phyloP scores from a whole-genome alignment of 1,139 yeast species.

The Taphrina flavorubra region DNA sequence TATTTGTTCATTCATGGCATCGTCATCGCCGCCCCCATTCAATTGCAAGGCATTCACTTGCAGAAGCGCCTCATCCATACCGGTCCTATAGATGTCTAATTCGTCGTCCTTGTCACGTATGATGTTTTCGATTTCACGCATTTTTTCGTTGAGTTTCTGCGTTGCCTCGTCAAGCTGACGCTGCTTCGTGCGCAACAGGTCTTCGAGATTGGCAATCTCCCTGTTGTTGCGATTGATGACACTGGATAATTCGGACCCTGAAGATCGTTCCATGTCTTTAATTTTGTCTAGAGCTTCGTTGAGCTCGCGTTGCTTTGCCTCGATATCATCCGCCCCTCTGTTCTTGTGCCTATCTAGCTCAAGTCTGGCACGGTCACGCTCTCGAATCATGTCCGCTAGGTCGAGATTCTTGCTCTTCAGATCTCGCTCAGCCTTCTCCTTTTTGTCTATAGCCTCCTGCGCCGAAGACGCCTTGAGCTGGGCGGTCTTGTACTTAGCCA shows the following conservation, averaged over 20 bases:
- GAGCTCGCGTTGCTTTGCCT: constrained; percentile 68
- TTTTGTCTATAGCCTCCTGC: constrained; percentile 84
- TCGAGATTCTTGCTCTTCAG: constrained; percentile 84
- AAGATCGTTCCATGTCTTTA: constrained; percentile 68
- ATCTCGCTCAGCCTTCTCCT: constrained; percentile 83
- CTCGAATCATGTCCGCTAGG: constrained; percentile 85
- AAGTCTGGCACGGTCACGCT: constrained; percentile 84
- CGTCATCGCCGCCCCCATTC: constrained; percentile 59
- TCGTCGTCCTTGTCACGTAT: constrained; percentile 77
- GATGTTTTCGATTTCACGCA: constrained; percentile 56
- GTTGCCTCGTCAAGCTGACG: constrained; percentile 50
- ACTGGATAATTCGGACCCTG: constrained; percentile 68
- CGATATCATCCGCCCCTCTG: constrained; percentile 69
- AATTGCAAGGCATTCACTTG: constrained; percentile 61
- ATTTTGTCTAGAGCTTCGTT: constrained; percentile 67
- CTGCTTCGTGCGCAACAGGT: constrained; percentile 53
- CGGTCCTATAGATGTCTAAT: constrained; percentile 61
- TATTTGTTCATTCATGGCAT: constrained; percentile 64
- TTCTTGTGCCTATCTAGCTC: constrained; percentile 78
- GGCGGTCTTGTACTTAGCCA: constrained; percentile 78
- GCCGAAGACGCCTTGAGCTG: constrained; percentile 93
- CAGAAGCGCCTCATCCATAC: constrained; percentile 70
- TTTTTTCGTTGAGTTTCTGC: constrained; percentile 48
- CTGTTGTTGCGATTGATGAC: constrained; percentile 68
- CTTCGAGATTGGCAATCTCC: constrained; percentile 54